These are phyloP conservation scores for Fusarium xylarioides DNA, from an alignment of 2,329 filamentous ascomycete genomes.

Conservation along the genomic window DNA sequence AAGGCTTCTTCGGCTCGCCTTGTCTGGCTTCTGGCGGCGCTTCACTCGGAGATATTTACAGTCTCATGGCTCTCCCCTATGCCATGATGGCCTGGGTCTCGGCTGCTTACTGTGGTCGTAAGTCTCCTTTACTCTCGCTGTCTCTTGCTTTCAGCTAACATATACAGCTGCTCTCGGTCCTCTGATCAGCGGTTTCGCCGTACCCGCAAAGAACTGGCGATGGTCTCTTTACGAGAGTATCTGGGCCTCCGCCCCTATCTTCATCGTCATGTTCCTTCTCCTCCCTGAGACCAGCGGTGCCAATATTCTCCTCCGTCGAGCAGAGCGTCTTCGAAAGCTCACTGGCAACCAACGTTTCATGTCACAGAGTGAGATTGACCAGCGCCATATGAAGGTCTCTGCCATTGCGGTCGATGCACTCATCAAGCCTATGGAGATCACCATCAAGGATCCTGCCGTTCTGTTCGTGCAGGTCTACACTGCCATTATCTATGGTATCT, in stretches of 20 bases:
- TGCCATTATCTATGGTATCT: constrained; percentile 69
- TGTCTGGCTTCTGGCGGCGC: constrained; percentile 69
- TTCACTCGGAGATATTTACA: constrained; percentile 63
- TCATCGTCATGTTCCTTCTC: constrained; percentile 68
- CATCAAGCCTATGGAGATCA: constrained; percentile 69
- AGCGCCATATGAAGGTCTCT: constrained; percentile 59
- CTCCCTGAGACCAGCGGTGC: constrained; percentile 70
- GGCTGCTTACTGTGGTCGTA: constrained; percentile 58
- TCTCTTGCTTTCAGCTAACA: neutral
- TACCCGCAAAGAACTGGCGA: constrained; percentile 67
- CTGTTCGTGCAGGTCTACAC: constrained; percentile 70
- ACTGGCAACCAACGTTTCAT: constrained; percentile 66
- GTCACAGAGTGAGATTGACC: constrained; percentile 71
- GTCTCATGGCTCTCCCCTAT: constrained; percentile 64
- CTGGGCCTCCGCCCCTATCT: constrained; percentile 67
- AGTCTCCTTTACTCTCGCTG: constrained; percentile 17
- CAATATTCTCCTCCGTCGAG: constrained; percentile 69
- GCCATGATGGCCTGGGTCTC: constrained; percentile 68
- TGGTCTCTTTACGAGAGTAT: constrained; percentile 72
- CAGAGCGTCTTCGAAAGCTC: constrained; percentile 66
- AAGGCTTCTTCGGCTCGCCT: constrained; percentile 73
- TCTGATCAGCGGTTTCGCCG: constrained; percentile 67
- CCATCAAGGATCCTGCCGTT: constrained; percentile 68
- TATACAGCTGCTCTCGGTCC: constrained; percentile 65
- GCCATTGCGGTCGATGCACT: constrained; percentile 64